Evolutionary conservation across 2,329 filamentous ascomycete species (phyloP).

Genomic region (Pseudogymnoascus sp.): DNA sequence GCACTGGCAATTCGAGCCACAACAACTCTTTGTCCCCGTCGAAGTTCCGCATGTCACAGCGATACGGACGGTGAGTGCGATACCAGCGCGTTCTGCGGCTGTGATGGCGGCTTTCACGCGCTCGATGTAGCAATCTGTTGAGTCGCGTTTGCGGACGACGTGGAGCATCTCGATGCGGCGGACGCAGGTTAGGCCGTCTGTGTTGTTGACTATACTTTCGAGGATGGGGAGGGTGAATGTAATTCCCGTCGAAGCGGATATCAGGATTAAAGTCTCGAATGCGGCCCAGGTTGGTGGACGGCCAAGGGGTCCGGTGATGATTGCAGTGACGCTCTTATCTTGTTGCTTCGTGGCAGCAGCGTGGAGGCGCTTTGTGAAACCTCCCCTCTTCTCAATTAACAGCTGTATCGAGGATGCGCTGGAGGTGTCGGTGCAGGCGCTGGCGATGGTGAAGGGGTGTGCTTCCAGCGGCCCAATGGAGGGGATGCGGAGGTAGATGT

Average conservation of each 20-base stretch:
- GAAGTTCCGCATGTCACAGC: conserved; percentile 37
- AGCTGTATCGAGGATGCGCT: conserved; percentile 50
- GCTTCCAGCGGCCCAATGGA: conserved; percentile 41
- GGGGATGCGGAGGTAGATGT: conserved; percentile 54
- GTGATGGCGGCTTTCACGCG: conserved; percentile 40
- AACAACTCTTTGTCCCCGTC: conserved; percentile 18
- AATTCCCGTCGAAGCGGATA: conserved; percentile 55
- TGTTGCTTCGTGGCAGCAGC: conserved; percentile 35
- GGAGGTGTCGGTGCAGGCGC: conserved; percentile 38
- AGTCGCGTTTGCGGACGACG: conserved; percentile 42
- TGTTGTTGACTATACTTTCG: conserved; percentile 38
- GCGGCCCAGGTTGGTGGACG: conserved; percentile 47
- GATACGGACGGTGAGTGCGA: conserved; percentile 45
- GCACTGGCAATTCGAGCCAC: conserved; percentile 11
- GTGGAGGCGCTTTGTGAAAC: conserved; percentile 50
- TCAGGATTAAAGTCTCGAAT: conserved; percentile 51
- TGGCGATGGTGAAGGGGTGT: conserved; percentile 56
- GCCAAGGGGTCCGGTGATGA: conserved; percentile 51
- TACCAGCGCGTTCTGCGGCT: conserved; percentile 35
- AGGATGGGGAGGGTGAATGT: conserved; percentile 54
- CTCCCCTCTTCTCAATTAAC: conserved; percentile 46
- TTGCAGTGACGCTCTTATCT: conserved; percentile 34
- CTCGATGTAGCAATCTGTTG: conserved; percentile 48
- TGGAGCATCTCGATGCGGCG: conserved; percentile 47
- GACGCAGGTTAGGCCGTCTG: conserved; percentile 37